These are phyloP conservation scores for Gracilariopsis chorda DNA, from an alignment of 23 red algal species.

Conservation along the genomic window DNA sequence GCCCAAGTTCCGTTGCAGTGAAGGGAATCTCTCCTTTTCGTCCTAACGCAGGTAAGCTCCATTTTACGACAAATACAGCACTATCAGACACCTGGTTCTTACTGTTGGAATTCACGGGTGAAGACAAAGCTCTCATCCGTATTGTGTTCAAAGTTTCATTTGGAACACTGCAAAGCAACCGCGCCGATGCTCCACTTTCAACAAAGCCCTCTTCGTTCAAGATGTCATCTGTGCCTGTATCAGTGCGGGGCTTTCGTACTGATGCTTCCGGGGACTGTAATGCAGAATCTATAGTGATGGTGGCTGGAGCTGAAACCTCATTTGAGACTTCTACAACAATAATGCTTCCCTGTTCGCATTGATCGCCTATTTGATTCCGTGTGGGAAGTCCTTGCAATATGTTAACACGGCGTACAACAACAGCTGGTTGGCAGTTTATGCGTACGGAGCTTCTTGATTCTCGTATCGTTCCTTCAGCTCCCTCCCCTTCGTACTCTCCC, in stretches of 20 bases:
- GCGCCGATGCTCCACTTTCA: slow-evolving; percentile 41
- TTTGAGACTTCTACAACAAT: slow-evolving; percentile 43
- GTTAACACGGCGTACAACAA: slow-evolving; percentile 25
- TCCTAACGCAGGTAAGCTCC: slow-evolving; percentile 43
- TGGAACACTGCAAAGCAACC: slow-evolving; percentile 17
- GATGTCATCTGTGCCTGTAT: background rate
- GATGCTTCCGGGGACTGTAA: background rate
- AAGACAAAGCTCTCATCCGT: background rate
- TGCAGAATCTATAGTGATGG: background rate
- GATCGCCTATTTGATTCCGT: background rate
- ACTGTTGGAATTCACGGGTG: background rate
- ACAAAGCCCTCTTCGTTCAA: slow-evolving; percentile 32
- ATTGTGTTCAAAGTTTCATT: background rate
- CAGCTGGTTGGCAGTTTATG: slow-evolving; percentile 7
- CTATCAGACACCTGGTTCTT: background rate
- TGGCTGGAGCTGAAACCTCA: slow-evolving; percentile 50
- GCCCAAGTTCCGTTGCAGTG: background rate
- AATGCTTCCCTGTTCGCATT: background rate
- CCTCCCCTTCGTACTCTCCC: slow-evolving; percentile 54
- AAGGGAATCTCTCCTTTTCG: slow-evolving; percentile 17
- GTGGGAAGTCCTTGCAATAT: background rate
- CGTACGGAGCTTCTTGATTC: slow-evolving; percentile 37
- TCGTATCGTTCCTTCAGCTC: slow-evolving; percentile 1
- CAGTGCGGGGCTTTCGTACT: background rate
- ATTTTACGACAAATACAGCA: slow-evolving; percentile 3